Evolutionary conservation across 163 green algal species (phyloP).

Genomic region (Scenedesmus sp.): DNA sequence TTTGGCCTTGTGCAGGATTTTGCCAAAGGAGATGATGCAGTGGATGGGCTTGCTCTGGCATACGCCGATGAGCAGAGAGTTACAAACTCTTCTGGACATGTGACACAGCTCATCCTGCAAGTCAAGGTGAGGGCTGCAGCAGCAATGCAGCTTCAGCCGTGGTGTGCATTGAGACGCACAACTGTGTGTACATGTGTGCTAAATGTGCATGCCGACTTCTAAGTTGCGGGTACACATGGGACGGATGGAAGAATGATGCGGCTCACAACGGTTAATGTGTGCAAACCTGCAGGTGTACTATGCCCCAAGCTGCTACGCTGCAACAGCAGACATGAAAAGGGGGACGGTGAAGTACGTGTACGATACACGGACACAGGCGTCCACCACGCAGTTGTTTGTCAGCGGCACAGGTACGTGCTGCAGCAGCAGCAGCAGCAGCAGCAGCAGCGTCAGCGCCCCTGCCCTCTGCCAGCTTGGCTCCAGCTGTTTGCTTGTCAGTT

Average conservation of each 20-base stretch:
- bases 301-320: conserved; percentile 42
- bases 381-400: conserved; percentile 61
- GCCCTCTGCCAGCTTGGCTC: not conserved
- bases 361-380: not conserved
- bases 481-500: not conserved
- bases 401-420: conserved; percentile 24
- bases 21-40: not conserved
- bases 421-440: not conserved
- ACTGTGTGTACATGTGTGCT: not conserved
- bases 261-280: not conserved
- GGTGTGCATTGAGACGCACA: not conserved
- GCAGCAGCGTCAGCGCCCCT: not conserved
- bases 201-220: too few species aligned
- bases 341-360: conserved; percentile 57
- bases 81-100: not conserved
- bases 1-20: conserved; percentile 50
- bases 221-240: not conserved
- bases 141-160: too few species aligned
- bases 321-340: not conserved
- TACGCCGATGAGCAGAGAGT: conserved; percentile 29
- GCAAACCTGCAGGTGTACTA: conserved; percentile 53
- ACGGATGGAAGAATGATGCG: not conserved
- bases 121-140: conserved; percentile 9
- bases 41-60: conserved; percentile 47
- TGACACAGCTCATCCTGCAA: conserved; percentile 36